Conservation (phyloP, 2,329 filamentous ascomycete species). For the Tolypocladium ovalisporum region DNA sequence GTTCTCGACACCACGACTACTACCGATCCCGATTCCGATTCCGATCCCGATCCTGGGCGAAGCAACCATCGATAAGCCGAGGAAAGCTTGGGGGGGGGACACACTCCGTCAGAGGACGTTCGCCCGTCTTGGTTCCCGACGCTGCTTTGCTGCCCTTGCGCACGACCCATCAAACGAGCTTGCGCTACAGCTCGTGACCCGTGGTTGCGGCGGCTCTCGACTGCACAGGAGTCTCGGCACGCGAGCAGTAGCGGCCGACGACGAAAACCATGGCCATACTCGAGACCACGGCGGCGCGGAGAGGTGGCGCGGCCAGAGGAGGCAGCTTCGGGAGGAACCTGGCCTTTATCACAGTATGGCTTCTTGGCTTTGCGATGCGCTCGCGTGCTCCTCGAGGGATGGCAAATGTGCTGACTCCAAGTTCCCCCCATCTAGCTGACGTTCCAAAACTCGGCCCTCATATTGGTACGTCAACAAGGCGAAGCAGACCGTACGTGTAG, state of each 20-base stretch:
- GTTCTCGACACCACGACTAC: neutral
- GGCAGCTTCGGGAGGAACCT: constrained; percentile 9
- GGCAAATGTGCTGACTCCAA: neutral
- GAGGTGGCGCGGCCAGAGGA: constrained; percentile 3
- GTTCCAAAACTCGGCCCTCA: constrained; percentile 64
- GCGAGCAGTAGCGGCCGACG: neutral
- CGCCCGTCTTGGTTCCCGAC: neutral
- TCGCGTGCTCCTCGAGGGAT: neutral
- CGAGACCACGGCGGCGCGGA: constrained; percentile 5
- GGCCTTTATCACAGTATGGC: constrained; percentile 12
- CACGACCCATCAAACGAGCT: neutral
- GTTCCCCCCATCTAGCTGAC: constrained; percentile 49
- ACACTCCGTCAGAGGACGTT: neutral
- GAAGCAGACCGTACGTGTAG: neutral
- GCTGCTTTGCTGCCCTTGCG: neutral
- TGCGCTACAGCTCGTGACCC: neutral
- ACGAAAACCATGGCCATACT: constrained; percentile 3
- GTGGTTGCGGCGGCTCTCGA: neutral
- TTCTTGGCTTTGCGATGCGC: constrained; percentile 3
- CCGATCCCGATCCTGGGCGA: neutral
- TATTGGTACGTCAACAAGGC: constrained; percentile 41
- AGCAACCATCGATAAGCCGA: neutral
- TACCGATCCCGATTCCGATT: neutral
- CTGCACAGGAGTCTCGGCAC: neutral
- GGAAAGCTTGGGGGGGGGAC: too few species aligned